These are phyloP conservation scores for Fistulinella cinereoalba DNA, from an alignment of 1,284 basidiomycete species.

Conservation along the genomic window DNA sequence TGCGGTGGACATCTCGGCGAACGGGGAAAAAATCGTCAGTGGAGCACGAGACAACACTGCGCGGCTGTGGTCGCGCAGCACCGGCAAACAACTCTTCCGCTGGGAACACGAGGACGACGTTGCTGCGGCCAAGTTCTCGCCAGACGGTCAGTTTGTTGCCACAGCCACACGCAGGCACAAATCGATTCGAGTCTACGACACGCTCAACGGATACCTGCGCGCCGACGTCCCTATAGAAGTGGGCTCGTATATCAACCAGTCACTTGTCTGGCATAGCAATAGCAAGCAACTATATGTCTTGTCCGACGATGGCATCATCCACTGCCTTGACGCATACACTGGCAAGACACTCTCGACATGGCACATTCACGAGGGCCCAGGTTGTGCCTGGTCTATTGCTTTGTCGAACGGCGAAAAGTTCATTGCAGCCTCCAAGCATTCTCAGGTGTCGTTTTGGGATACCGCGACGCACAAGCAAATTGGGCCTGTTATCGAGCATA, in stretches of 20 bases:
- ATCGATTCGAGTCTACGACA: no score
- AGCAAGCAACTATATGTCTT: background rate
- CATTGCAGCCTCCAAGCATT: background rate
- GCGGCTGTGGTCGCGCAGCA: no score
- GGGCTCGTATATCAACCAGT: background rate
- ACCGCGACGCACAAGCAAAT: background rate
- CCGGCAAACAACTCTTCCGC: no score
- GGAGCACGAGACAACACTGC: no score
- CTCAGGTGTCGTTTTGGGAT: background rate
- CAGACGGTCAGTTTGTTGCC: no score
- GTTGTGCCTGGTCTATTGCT: background rate
- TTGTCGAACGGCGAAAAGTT: background rate
- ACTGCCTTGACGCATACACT: background rate
- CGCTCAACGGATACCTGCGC: no score
- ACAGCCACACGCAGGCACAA: no score
- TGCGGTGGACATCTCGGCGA: no score
- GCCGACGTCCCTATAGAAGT: background rate
- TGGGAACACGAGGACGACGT: no score
- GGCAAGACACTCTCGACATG: background rate
- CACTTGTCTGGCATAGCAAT: background rate
- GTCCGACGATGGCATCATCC: background rate
- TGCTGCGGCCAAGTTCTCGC: no score
- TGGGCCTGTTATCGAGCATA: background rate
- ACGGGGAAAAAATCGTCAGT: no score
- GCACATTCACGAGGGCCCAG: background rate